A percentile compares a stretch with the other conserved stretches of the same genome.
Evolutionary conservation across 2,329 filamentous ascomycete genomes (phyloP).

Genomic region (Fusarium udum): DNA sequence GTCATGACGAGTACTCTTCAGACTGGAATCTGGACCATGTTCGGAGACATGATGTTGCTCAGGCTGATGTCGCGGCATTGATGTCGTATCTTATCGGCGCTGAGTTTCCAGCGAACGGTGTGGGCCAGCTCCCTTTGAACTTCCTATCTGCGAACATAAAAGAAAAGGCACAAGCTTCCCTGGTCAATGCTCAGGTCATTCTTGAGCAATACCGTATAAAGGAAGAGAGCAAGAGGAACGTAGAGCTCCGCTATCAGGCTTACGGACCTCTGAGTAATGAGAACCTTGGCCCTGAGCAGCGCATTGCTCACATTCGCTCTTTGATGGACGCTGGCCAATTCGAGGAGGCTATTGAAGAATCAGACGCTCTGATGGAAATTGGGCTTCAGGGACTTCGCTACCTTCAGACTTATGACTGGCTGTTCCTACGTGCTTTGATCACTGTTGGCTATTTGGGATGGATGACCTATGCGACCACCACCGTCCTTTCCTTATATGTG

Average conservation of each 20-base stretch:
- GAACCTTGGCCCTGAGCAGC: constrained; percentile 70
- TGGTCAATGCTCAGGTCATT: constrained; percentile 86
- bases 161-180: constrained; percentile 83
- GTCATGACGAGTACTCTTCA: constrained; percentile 90
- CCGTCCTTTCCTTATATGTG: constrained; percentile 88
- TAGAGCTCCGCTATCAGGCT: constrained; percentile 79
- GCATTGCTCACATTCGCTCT: constrained; percentile 72
- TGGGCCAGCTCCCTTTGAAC: constrained; percentile 87
- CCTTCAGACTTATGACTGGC: constrained; percentile 97
- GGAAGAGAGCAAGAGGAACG: constrained; percentile 81
- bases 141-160: constrained; percentile 77
- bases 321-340: constrained; percentile 73
- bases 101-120: constrained; percentile 94
- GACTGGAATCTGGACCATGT: constrained; percentile 88
- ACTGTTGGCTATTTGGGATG: constrained; percentile 93
- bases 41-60: constrained; percentile 87
- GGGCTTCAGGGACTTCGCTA: constrained; percentile 88
- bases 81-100: constrained; percentile 93
- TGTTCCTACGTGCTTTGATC: constrained; percentile 89
- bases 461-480: constrained; percentile 92
- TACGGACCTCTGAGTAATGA: constrained; percentile 75
- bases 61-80: constrained; percentile 92
- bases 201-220: constrained; percentile 97
- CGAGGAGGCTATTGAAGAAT: constrained; percentile 82
- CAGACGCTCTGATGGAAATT: constrained; percentile 78